phyloP scores from a whole-genome alignment of 2,329 filamentous ascomycete genomes.

The Aspergillus nomiae region DNA sequence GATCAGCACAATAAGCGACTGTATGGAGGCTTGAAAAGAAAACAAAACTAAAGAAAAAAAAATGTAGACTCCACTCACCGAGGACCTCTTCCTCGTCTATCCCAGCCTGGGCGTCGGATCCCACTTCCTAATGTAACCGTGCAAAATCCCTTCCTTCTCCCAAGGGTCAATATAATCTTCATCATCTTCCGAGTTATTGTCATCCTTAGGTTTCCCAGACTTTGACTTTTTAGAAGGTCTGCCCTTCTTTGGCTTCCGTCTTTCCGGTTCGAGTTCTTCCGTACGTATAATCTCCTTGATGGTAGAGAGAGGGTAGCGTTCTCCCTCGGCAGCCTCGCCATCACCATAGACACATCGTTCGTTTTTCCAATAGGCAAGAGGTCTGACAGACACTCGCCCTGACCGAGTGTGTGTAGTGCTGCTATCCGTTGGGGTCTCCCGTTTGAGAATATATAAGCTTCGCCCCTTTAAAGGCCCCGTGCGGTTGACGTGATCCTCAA shows the following conservation, averaged over 20 bases:
- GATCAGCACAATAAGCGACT: neutral
- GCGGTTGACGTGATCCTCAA: slow-evolving; percentile 47
- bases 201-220: slow-evolving; percentile 37
- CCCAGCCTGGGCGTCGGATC: slow-evolving; percentile 40
- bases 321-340: slow-evolving; percentile 59
- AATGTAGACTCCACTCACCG: slow-evolving; percentile 28
- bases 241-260: slow-evolving; percentile 39
- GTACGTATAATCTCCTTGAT: slow-evolving; percentile 78
- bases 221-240: slow-evolving; percentile 37
- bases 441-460: slow-evolving; percentile 53
- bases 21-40: too few relatives aligned
- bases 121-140: slow-evolving; percentile 48
- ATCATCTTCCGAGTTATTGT: slow-evolving; percentile 42
- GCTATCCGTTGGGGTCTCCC: slow-evolving; percentile 55
- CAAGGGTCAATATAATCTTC: slow-evolving; percentile 44
- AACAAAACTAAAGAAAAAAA: neutral
- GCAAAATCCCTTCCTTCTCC: slow-evolving; percentile 48
- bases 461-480: slow-evolving; percentile 50
- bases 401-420: slow-evolving; percentile 69
- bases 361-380: slow-evolving; percentile 83
- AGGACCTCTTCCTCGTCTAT: slow-evolving; percentile 44
- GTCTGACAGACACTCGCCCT: slow-evolving; percentile 75
- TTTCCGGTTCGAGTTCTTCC: slow-evolving; percentile 59
- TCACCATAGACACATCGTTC: slow-evolving; percentile 73
- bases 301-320: slow-evolving; percentile 64